phyloP scores from a whole-genome alignment of 805 yeast species.

The Scheffersomyces lignosus region DNA sequence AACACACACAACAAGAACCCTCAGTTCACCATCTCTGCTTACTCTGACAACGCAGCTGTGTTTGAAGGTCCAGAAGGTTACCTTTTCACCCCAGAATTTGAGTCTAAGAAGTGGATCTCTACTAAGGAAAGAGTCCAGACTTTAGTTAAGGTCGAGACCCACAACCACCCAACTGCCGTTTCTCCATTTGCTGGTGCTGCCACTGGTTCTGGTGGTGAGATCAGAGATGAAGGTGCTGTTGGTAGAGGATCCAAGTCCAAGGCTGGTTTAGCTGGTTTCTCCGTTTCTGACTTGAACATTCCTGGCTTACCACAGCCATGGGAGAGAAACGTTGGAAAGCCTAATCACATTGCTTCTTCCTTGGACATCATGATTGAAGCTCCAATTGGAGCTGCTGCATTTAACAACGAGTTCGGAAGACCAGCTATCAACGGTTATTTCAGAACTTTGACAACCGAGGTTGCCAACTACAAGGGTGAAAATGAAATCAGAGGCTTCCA shows the following conservation, averaged over 20 bases:
- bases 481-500: constrained; percentile 92
- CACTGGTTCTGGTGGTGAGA: constrained; percentile 99
- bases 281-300: constrained; percentile 86
- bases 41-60: constrained; percentile 97
- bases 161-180: constrained; percentile 98
- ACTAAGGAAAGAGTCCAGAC: constrained; percentile 80
- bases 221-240: constrained; percentile 99
- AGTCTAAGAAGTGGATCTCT: constrained; percentile 71
- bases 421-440: constrained; percentile 97
- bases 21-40: constrained; percentile 85
- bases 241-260: constrained; percentile 98
- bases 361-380: constrained; percentile 96
- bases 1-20: constrained; percentile 85
- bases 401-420: constrained; percentile 97
- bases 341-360: constrained; percentile 88
- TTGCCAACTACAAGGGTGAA: constrained; percentile 59
- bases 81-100: constrained; percentile 74
- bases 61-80: constrained; percentile 80
- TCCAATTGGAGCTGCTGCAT: constrained; percentile 96
- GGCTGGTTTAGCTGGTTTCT: constrained; percentile 92
- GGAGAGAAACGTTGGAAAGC: constrained; percentile 90
- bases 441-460: constrained; percentile 87
- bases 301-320: constrained; percentile 90
- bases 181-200: constrained; percentile 99
- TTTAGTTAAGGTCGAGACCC: constrained; percentile 95